Evolutionary conservation across 2,329 filamentous ascomycete species (phyloP).

Genomic region (Basipetospora chlamydospora): DNA sequence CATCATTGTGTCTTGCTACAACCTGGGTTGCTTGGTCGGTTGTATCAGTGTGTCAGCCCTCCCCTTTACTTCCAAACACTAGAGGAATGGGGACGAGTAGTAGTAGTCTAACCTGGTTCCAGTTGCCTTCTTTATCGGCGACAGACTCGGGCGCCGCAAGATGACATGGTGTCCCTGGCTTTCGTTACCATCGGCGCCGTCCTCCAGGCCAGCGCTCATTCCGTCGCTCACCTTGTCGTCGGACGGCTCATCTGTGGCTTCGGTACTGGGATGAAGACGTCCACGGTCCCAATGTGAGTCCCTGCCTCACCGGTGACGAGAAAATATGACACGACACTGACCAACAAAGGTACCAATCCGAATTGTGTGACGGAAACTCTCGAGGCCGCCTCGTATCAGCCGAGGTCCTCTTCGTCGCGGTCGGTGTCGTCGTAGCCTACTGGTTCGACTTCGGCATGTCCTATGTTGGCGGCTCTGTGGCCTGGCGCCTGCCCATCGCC

Average conservation of each 20-base stretch:
- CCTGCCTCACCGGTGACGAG: constrained; percentile 43
- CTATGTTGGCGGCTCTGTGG: constrained; percentile 16
- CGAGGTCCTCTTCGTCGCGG: constrained; percentile 36
- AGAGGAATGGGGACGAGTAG: too few species aligned
- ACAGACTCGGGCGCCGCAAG: constrained; percentile 42
- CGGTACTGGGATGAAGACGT: constrained; percentile 41
- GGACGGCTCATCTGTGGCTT: constrained; percentile 41
- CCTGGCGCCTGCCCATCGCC: constrained; percentile 40
- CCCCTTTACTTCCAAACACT: too few species aligned
- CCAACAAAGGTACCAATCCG: constrained; percentile 46
- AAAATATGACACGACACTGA: constrained; percentile 27
- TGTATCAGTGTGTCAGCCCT: constrained; percentile 10
- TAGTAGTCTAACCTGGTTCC: too few species aligned
- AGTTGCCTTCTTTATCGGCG: constrained; percentile 29
- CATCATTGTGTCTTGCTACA: constrained; percentile 19
- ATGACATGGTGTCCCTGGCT: constrained; percentile 43
- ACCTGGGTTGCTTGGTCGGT: constrained; percentile 23
- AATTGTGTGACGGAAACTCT: constrained; percentile 31
- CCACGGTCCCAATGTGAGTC: constrained; percentile 35
- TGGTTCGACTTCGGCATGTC: constrained; percentile 19
- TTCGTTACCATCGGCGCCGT: constrained; percentile 44
- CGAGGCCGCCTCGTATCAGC: constrained; percentile 39
- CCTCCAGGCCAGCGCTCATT: constrained; percentile 43
- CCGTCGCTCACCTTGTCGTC: constrained; percentile 30
- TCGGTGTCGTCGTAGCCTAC: constrained; percentile 29